Evolutionary conservation across 2,329 filamentous ascomycete genomes (phyloP).

Genomic region (Mycosphaerelloides madeirae): DNA sequence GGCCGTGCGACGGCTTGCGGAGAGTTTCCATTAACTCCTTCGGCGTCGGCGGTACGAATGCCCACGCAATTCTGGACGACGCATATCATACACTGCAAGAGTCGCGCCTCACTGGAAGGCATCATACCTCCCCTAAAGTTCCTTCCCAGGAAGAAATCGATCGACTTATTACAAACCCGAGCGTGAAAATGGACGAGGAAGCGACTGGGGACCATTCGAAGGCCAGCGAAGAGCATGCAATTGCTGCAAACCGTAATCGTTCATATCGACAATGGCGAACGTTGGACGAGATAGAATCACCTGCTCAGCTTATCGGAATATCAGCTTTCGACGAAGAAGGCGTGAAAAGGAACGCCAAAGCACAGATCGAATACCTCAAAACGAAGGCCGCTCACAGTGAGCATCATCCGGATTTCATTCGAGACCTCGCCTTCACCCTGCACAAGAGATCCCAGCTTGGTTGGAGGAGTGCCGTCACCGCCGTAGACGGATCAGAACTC

Average conservation of each 20-base stretch:
- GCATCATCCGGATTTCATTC: not conserved
- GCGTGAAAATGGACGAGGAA: not conserved
- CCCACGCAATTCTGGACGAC: constrained; percentile 27
- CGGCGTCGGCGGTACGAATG: constrained; percentile 28
- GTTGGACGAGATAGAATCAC: not conserved
- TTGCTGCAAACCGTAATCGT: not conserved
- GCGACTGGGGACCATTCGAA: not conserved
- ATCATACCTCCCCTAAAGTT: constrained; percentile 4
- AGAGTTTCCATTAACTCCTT: constrained; percentile 22
- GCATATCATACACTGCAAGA: constrained; percentile 9
- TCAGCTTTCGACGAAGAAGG: constrained; percentile 5
- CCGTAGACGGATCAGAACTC: not conserved
- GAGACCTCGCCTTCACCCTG: not conserved
- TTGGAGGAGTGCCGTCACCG: not conserved
- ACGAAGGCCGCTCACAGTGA: not conserved
- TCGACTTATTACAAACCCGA: not conserved
- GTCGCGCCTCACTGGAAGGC: constrained; percentile 5
- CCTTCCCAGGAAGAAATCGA: not conserved
- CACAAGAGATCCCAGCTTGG: not conserved
- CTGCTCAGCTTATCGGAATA: not conserved
- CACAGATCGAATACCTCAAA: not conserved
- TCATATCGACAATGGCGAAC: not conserved
- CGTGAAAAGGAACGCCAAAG: not conserved
- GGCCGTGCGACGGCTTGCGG: constrained; percentile 22
- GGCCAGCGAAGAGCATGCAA: not conserved